Evolutionary conservation across 2,329 filamentous ascomycete genomes (phyloP).

Genomic region (Ambrosiella xylebori): DNA sequence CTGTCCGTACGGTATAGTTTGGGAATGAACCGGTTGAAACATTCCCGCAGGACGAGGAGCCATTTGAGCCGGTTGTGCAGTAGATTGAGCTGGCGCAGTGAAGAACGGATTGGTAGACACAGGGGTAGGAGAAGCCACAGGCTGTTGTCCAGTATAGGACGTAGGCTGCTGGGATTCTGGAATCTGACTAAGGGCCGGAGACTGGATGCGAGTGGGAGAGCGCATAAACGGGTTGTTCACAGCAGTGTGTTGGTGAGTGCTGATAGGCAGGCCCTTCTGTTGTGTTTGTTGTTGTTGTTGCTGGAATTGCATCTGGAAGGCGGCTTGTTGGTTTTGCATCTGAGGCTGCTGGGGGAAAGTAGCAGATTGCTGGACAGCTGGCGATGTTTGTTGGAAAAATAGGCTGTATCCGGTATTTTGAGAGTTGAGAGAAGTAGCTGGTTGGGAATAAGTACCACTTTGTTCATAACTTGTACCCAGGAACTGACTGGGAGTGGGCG

Average conservation of each 20-base stretch:
- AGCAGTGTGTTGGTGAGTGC: constrained; percentile 22
- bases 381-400: constrained; percentile 5
- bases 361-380: not conserved
- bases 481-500: constrained; percentile 39
- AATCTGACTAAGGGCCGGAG: constrained; percentile 32
- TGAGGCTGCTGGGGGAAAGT: constrained; percentile 19
- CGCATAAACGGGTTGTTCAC: constrained; percentile 32
- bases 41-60: constrained; percentile 8
- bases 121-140: constrained; percentile 1
- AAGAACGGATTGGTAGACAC: constrained; percentile 23
- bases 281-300: constrained; percentile 3
- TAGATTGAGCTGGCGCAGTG: constrained; percentile 13
- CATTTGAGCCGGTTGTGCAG: constrained; percentile 16
- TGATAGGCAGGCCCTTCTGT: constrained; percentile 25
- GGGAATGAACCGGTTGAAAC: constrained; percentile 11
- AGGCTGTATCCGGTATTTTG: constrained; percentile 11
- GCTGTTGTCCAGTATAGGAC: constrained; percentile 20
- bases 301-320: constrained; percentile 24
- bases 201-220: constrained; percentile 33
- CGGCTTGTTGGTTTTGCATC: constrained; percentile 22
- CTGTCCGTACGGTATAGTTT: constrained; percentile 7
- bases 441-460: constrained; percentile 14
- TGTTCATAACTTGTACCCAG: constrained; percentile 18
- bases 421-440: constrained; percentile 5
- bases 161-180: constrained; percentile 31